Base-by-base conservation (phyloP, 2,329 filamentous ascomycete genomes). In the Scleromitrula shiraiana region DNA sequence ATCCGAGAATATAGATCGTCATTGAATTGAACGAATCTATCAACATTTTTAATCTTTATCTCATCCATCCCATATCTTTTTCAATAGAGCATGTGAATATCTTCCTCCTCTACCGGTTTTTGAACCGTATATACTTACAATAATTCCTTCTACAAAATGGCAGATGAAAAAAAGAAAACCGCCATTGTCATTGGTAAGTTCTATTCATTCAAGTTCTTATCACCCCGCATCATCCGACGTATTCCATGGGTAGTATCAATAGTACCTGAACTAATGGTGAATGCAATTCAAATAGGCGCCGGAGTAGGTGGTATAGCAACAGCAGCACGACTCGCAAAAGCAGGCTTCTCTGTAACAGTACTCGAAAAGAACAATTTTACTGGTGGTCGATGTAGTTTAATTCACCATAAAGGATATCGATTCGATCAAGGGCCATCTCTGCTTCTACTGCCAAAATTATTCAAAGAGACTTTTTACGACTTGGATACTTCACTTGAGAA, bases 371-470 rank as follows among this genome's bases (percentile, higher is more conserved):
- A 88, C 60, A 68, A 69, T 49, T 85, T 85, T 62, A 82, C 79
- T 0, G 85, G 85, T 38, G 85, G 85, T 4, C 72, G 85, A 46
- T 88, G 83, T 65, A 83, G 78, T 37, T 66, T 88, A 22, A 73
- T 88, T 30, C 68, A 76, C 44, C 68, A 76, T 50, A 67, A 76
- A 40, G 79, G 76, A 46, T 79, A 80, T 63, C 70, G 85, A 49
- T 88, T 88, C 67, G 85, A 89, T 60, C 83, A 88, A 69, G 85
- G 85, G 0, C 85, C 85, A 0, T 88, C 83, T 1, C 74, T 88
- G 3, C 74, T 88, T 15, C 72, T 89, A 0, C 77, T 88, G 5
- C 85, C 85, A 2, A 75, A 77, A 47, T 72, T 88, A 49, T 89
- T 88, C 69, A 71, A 74, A 23, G 78, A 85, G 65, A 77, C 78